These are phyloP conservation scores for Verruconis gallopava DNA, from an alignment of 2,329 filamentous ascomycete species.

Conservation along the genomic window DNA sequence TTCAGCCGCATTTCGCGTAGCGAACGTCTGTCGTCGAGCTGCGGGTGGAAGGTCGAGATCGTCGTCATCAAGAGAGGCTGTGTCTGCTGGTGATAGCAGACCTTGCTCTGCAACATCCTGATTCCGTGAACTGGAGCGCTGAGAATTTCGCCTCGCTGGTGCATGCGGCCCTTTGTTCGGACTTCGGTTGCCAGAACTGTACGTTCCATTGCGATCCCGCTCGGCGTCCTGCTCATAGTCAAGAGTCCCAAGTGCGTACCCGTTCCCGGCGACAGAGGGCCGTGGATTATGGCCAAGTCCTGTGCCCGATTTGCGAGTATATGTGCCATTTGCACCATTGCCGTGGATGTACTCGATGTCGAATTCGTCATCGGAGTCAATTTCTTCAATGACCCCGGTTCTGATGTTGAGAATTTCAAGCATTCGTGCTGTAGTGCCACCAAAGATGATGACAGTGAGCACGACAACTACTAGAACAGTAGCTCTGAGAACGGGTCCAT, in stretches of 20 bases:
- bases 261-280: conserved; percentile 28
- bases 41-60: conserved; percentile 50
- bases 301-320: conserved; percentile 65
- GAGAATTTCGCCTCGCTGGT: conserved; percentile 4
- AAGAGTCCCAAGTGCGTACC: conserved; percentile 35
- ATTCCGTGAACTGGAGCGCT: conserved; percentile 24
- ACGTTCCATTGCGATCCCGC: conserved; percentile 41
- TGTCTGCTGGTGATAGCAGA: conserved; percentile 36
- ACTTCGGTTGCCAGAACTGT: conserved; percentile 22
- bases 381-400: conserved; percentile 91
- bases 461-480: conserved; percentile 97
- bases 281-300: conserved; percentile 68
- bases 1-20: conserved; percentile 9
- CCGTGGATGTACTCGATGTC: conserved; percentile 60
- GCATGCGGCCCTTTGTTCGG: conserved; percentile 6
- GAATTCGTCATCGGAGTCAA: conserved; percentile 96
- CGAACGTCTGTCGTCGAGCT: conserved; percentile 29
- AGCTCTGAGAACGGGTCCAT: conserved; percentile 71
- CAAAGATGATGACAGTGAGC: conserved; percentile 96
- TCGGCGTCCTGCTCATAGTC: conserved; percentile 18
- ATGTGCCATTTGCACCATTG: conserved; percentile 47
- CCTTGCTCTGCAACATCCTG: conserved; percentile 39
- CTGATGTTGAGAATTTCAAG: conserved; percentile 93
- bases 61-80: conserved; percentile 33
- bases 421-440: conserved; percentile 94